Percentiles rank a stretch among this genome's conserved stretches.
Evolutionary conservation across 176 grass and related monocot genomes (phyloP).

Genomic region (Oropetium thomaeum): DNA sequence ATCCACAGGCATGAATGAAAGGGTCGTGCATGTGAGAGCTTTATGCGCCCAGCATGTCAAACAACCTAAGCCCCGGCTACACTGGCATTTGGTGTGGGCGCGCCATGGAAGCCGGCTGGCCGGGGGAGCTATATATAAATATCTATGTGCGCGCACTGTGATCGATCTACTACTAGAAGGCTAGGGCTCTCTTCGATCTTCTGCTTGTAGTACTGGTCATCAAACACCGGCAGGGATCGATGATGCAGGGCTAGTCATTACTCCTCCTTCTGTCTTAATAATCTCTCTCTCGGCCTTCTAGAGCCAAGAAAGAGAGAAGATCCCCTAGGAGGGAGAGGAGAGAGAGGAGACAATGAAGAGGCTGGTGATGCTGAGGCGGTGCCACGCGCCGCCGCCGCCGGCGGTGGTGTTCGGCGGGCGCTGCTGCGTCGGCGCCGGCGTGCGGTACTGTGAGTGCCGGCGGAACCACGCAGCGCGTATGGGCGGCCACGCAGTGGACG

Average conservation of each 20-base stretch:
- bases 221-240: too few relatives aligned
- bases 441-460: slow-evolving; percentile 58
- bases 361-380: slow-evolving; percentile 40
- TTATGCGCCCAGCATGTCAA: slow-evolving; percentile 42
- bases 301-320: not conserved
- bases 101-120: slow-evolving; percentile 7
- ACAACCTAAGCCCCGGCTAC: slow-evolving; percentile 25
- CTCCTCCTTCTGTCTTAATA: not conserved
- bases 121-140: slow-evolving; percentile 29
- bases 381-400: slow-evolving; percentile 24
- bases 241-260: slow-evolving; percentile 11
- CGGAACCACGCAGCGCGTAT: slow-evolving; percentile 69
- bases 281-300: not conserved
- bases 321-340: not conserved
- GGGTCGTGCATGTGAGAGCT: slow-evolving; percentile 44
- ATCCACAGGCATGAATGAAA: slow-evolving; percentile 44
- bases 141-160: slow-evolving; percentile 5
- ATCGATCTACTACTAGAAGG: slow-evolving; percentile 5
- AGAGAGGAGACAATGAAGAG: slow-evolving; percentile 27
- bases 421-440: slow-evolving; percentile 6
- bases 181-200: slow-evolving; percentile 6
- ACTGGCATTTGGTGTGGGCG: slow-evolving; percentile 14
- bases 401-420: not conserved
- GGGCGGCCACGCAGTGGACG: slow-evolving; percentile 69
- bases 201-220: not conserved